Evolutionary conservation across 768 basidiomycete species (phyloP).

Genomic region (Lactarius trivialis): DNA sequence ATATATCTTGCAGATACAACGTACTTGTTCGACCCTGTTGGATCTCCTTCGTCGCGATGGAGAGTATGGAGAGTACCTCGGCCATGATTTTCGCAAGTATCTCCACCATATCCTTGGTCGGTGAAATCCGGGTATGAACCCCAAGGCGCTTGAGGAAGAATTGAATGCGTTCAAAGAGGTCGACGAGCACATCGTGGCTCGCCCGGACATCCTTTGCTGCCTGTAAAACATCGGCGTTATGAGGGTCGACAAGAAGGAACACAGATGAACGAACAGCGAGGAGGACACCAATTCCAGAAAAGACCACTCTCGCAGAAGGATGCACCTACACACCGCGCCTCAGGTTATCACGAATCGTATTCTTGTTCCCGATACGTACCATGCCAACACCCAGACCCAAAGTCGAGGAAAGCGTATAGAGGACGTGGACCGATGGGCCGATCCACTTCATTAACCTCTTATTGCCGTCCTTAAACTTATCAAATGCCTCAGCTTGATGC

Average conservation of each 20-base stretch:
- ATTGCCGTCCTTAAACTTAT: neutral
- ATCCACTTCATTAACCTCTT: neutral
- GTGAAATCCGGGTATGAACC: neutral
- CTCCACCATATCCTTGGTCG: neutral
- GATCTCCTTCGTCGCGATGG: neutral
- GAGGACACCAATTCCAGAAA: neutral
- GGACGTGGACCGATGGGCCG: neutral
- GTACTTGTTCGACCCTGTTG: neutral
- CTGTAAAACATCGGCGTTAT: neutral
- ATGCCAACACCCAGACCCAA: neutral
- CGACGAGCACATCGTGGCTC: neutral
- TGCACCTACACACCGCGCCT: neutral
- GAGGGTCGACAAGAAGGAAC: neutral
- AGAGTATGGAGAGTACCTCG: neutral
- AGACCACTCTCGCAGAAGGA: neutral
- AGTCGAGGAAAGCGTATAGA: neutral
- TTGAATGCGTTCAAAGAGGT: neutral
- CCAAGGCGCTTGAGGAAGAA: neutral
- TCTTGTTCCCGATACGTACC: too few species aligned
- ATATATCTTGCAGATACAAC: neutral
- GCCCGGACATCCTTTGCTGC: neutral
- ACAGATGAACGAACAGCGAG: neutral
- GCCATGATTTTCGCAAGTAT: neutral
- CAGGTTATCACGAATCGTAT: neutral
- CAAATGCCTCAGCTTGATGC: neutral